Evolutionary conservation across 2,329 filamentous ascomycete species (phyloP), one percentile per base, ranked within the genome.

Genomic region (Penicillium sp.): DNA sequence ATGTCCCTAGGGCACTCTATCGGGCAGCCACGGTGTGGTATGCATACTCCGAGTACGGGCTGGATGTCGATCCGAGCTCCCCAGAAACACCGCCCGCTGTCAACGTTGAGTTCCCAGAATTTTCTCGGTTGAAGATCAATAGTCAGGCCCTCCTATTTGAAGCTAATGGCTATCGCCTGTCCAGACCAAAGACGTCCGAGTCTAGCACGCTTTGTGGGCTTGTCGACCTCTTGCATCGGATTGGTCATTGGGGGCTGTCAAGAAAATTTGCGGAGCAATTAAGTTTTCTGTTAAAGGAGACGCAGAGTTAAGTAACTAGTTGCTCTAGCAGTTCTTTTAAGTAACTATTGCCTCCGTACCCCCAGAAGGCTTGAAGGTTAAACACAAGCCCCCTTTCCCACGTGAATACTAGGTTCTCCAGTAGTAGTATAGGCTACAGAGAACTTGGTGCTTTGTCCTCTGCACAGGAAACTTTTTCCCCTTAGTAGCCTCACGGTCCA

Each of bases 11-110:
- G 35, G 58, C 54, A 12, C 19, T 63, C 13, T 63, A 56, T 45
- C 60, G 60, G 3, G 63, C 63, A 3, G 63, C 60, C 13, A 40
- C 53, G 3, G 33, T 58, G 4, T 63, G 57, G 63, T 65, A 58
- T 53, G 58, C 35, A 13, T 65, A 59, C 54, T 57, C 45, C 13
- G 54, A 60, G 15, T 60, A 60, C 42, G 55, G 63, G 28, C 12
- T 15, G 10, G 50, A 47, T 22, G 49, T 40, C 51, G 30, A 53
- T 24, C 19, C 22, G 22, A 56, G 37, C 38, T 28, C 37, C 9
- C n/a, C 19, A 19, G 26, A 45, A 42, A 35, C 38, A 30, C 15
- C 37, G n/a, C n/a, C 47, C 28, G 15, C 33, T 19, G 28, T 17
- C 47, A 58, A 49, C 24, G 28, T 62, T 5, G 42, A 56, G 26